Conservation (phyloP, 2,329 filamentous ascomycete genomes). For the Teratosphaeriaceae sp. region DNA sequence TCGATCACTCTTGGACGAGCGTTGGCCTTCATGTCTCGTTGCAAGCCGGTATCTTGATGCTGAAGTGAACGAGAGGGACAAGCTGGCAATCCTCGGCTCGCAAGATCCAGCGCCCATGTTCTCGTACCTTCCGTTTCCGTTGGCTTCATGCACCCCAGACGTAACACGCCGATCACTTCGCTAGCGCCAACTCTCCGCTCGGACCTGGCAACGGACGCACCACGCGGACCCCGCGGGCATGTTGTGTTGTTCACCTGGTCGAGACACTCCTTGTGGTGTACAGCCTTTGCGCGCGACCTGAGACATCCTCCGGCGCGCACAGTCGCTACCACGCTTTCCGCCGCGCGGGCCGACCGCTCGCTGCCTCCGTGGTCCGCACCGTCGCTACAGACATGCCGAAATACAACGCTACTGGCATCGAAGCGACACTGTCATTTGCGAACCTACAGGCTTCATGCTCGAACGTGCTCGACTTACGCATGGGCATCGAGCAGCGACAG, state of each 20-base stretch:
- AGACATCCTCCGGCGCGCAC: background rate
- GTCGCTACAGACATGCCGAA: slow-evolving; percentile 25
- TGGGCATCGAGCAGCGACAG: slow-evolving; percentile 10
- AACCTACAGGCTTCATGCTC: slow-evolving; percentile 18
- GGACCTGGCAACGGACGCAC: too few species aligned
- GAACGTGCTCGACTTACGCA: slow-evolving; percentile 12
- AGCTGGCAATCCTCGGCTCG: too few species aligned
- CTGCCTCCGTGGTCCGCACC: background rate
- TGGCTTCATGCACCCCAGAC: too few species aligned
- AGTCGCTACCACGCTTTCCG: background rate
- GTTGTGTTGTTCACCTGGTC: background rate
- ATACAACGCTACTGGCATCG: slow-evolving; percentile 23
- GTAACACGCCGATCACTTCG: too few species aligned
- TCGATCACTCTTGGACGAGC: too few species aligned
- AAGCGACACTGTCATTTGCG: slow-evolving; percentile 18
- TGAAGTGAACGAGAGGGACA: too few species aligned
- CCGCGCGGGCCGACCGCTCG: too few species aligned
- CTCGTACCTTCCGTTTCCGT: background rate
- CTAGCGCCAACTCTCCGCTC: background rate
- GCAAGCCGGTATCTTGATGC: too few species aligned
- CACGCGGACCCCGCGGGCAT: too few species aligned
- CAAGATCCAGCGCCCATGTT: background rate
- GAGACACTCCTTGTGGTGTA: background rate
- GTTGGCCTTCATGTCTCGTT: too few species aligned
- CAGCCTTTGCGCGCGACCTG: too few species aligned